A percentile compares a stretch with the other conserved stretches of the same genome.
Conservation (phyloP, 1,284 basidiomycete genomes). For the Naganishia albida region DNA sequence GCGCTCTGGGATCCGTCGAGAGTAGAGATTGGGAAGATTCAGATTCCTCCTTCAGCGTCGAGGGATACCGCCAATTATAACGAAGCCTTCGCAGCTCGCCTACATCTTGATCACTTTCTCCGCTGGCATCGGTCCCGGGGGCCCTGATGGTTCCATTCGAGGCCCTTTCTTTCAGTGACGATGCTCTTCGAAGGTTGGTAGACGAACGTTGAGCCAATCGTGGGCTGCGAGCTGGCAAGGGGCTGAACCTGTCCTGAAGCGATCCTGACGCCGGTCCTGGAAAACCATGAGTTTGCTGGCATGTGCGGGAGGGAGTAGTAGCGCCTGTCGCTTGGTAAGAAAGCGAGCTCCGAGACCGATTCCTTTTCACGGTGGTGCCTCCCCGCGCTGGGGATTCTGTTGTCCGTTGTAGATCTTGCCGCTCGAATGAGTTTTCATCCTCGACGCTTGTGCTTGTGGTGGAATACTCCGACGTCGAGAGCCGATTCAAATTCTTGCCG, state of each 20-base stretch:
- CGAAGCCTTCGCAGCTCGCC: constrained; percentile 1
- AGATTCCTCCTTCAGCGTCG: constrained; percentile 21
- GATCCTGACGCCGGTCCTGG: neutral
- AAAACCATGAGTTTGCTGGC: neutral
- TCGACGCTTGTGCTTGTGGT: constrained; percentile 12
- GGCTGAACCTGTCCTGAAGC: constrained; percentile 26
- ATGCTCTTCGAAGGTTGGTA: constrained; percentile 2
- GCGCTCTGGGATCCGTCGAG: neutral
- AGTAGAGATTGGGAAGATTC: constrained; percentile 6
- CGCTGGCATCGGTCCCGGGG: neutral
- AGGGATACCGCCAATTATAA: constrained; percentile 13
- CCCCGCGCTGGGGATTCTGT: neutral
- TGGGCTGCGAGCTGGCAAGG: constrained; percentile 27
- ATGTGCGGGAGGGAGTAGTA: neutral
- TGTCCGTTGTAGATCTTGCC: neutral
- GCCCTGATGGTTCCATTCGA: constrained; percentile 14
- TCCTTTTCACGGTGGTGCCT: neutral
- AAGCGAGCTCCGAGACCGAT: constrained; percentile 7
- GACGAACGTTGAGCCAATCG: constrained; percentile 15
- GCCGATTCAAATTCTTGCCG: neutral
- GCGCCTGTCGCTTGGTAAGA: neutral
- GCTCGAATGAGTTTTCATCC: neutral
- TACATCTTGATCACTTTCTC: neutral
- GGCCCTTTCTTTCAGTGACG: constrained; percentile 19
- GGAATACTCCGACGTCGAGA: constrained; percentile 13